Base-by-base conservation (phyloP, 2,329 filamentous ascomycete species). In the Fusarium zealandicum region DNA sequence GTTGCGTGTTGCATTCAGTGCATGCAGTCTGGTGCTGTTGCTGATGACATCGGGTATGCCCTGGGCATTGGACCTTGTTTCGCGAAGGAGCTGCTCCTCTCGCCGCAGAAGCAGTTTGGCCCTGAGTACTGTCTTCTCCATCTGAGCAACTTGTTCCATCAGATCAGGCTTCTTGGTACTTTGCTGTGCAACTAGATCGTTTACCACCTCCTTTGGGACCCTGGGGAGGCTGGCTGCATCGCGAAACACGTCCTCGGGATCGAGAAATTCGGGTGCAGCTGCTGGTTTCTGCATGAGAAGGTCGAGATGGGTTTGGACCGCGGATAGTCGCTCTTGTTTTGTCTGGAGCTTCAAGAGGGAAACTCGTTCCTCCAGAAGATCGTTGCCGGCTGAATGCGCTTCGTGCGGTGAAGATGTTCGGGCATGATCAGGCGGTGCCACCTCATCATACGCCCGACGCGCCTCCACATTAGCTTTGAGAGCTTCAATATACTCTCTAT, bases 51-150 rank as follows among this genome's bases (percentile, higher is more conserved):
- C 72, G 2, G 74, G 72, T 8, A 73, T 70, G 35, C 70, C 65
- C 14, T 75, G 71, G 6, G 72, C 70, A 35, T 70, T 70, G 41
- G 74, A 68, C 54, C 75, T 79, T 16, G 80, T 74, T 32, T 80
- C 79, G 2, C 78, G 75, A 14, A 87, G 76, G 2, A 82, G 72
- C 41, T 80, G 78, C 64, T 86, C 81, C 64, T 88, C 84, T 42
- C 77, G 79, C 57, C 79, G 78, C 1, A 86, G 74, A 6, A 81
- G 73, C 14, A 87, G 70, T 61, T 85, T 87, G 14, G 85, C 79
- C 28, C 80, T 79, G 27, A 89, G 69, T 4, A 85, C 80, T 0
- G 80, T 80, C 65, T 82, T 86, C 60, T 87, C 83, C 6, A 89
- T 70, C 22, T 78, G 76, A 25, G 78, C 75, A 33, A 83, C 72